phyloP scores from a whole-genome alignment of 257 asterid species.

The Lycium ferocissimum region DNA sequence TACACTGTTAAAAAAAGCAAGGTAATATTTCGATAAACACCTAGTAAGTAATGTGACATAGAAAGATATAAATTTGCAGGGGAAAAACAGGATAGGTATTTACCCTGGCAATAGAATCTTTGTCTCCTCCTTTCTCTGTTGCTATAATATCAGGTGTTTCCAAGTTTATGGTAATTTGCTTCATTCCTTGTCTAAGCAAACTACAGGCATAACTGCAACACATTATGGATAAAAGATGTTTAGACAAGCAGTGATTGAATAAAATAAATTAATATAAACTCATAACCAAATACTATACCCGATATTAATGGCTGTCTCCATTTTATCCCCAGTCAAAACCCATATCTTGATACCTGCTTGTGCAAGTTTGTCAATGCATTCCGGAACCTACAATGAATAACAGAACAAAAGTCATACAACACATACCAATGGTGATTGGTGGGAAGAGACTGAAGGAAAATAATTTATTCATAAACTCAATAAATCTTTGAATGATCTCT shows the following conservation, averaged over 20 bases:
- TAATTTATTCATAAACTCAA: too few relatives aligned
- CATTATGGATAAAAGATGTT: constrained; percentile 43
- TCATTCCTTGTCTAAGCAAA: constrained; percentile 99
- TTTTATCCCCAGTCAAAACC: constrained; percentile 96
- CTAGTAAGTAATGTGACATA: not conserved
- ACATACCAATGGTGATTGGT: not conserved
- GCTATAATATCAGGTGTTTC: constrained; percentile 74
- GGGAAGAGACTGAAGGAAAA: not conserved
- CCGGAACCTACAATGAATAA: constrained; percentile 70
- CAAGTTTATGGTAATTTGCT: constrained; percentile 66
- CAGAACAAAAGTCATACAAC: constrained; percentile 27
- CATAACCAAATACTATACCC: constrained; percentile 54
- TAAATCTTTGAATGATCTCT: too few relatives aligned
- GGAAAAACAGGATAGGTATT: constrained; percentile 17
- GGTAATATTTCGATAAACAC: not conserved
- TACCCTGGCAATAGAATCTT: constrained; percentile 80
- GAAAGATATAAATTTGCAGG: not conserved
- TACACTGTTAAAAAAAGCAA: not conserved
- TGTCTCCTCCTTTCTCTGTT: constrained; percentile 76
- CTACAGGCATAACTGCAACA: constrained; percentile 88
- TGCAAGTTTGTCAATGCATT: constrained; percentile 93
- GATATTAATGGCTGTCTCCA: constrained; percentile 97
- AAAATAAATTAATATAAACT: not conserved
- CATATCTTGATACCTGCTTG: constrained; percentile 91
- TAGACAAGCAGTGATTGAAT: constrained; percentile 1